These are phyloP conservation scores for Xylaria telfairii DNA, from an alignment of 495 filamentous ascomycete species.

Conservation along the genomic window DNA sequence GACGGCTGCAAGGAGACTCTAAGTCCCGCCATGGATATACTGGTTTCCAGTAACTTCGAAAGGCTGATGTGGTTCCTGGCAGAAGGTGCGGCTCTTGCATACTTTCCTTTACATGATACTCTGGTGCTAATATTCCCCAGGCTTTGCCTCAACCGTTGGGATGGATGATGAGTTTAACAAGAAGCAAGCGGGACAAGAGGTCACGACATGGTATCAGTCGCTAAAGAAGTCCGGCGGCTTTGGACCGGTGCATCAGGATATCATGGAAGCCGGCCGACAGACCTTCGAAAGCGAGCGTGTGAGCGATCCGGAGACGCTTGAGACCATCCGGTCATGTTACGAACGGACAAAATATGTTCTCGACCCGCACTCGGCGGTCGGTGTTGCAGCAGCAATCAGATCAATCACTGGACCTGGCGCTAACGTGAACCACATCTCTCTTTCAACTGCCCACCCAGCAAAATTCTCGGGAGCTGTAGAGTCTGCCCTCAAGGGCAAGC, in stretches of 20 bases:
- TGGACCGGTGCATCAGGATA: slow-evolving; percentile 66
- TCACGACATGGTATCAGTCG: slow-evolving; percentile 71
- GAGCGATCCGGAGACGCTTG: slow-evolving; percentile 75
- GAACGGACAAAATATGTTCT: slow-evolving; percentile 73
- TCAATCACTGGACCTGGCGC: slow-evolving; percentile 60
- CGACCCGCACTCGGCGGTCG: slow-evolving; percentile 91
- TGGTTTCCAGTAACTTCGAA: slow-evolving; percentile 96
- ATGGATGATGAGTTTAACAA: slow-evolving; percentile 65
- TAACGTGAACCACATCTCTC: slow-evolving; percentile 69
- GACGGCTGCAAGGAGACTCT: slow-evolving; percentile 84
- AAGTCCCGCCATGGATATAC: slow-evolving; percentile 94
- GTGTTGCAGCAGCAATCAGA: slow-evolving; percentile 72
- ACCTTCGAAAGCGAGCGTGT: slow-evolving; percentile 86
- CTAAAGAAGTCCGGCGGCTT: slow-evolving; percentile 85
- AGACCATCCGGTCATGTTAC: slow-evolving; percentile 74
- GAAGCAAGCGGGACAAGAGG: slow-evolving; percentile 67
- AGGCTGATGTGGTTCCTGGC: slow-evolving; percentile 93
- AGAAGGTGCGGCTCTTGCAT: slow-evolving; percentile 43
- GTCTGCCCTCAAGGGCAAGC: slow-evolving; percentile 69
- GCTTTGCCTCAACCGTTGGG: slow-evolving; percentile 47
- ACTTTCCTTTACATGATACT: background rate
- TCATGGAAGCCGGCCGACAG: slow-evolving; percentile 67
- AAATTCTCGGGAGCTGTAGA: slow-evolving; percentile 87
- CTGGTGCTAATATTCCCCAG: background rate
- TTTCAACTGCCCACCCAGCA: slow-evolving; percentile 92